These are phyloP conservation scores for Leishmania major DNA, from an alignment of 208 protist species.

Conservation along the genomic window DNA sequence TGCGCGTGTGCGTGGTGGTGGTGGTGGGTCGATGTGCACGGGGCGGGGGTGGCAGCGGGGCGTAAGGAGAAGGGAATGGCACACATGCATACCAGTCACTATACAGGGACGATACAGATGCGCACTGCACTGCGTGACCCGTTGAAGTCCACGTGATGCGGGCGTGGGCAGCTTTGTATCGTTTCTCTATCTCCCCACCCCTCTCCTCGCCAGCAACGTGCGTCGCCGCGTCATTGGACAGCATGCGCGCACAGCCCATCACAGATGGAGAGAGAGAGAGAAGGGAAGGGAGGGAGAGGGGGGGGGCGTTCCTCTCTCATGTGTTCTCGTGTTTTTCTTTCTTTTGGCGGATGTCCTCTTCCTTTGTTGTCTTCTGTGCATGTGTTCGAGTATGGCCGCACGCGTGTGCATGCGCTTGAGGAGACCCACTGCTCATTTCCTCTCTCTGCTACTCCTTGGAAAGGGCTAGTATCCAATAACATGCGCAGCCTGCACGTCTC, in stretches of 20 bases:
- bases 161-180: not conserved
- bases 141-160: not conserved
- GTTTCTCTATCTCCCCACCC: not conserved
- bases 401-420: not conserved
- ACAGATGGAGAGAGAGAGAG: no score
- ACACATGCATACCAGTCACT: not conserved
- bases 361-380: not conserved
- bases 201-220: not conserved
- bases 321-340: no score
- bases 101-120: not conserved
- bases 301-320: no score
- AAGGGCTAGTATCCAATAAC: not conserved
- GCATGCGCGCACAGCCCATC: no score
- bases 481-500: not conserved
- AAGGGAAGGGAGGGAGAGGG: no score
- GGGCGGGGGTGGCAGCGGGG: not conserved
- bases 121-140: not conserved
- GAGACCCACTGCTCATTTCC: not conserved
- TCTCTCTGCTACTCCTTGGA: not conserved
- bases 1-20: not conserved
- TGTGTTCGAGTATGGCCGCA: not conserved
- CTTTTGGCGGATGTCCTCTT: not conserved
- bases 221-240: not conserved
- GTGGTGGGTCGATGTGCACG: not conserved
- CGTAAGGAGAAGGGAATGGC: not conserved